Evolutionary conservation across 441 rosid species (phyloP).

Genomic region (Breynia disticha): DNA sequence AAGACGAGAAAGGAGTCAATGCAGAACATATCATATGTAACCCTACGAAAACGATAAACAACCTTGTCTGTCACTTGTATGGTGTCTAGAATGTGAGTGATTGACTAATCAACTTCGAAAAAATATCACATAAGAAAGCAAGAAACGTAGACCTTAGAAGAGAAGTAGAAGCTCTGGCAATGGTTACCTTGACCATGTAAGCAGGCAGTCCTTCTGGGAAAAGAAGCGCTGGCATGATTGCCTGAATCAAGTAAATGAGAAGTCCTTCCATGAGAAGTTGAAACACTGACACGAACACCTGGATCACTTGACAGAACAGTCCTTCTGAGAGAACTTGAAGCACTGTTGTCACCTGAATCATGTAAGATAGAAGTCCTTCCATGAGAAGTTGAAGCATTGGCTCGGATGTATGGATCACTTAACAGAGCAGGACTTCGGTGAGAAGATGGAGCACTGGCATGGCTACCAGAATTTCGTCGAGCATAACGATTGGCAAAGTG

Average conservation of each 20-base stretch:
- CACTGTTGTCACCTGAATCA: conserved; percentile 29
- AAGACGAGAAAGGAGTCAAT: not conserved
- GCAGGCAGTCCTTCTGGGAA: conserved; percentile 31
- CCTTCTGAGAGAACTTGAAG: conserved; percentile 41
- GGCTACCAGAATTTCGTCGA: conserved; percentile 36
- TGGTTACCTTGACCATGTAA: conserved; percentile 25
- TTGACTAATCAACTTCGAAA: too few species aligned
- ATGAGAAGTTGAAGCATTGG: conserved; percentile 27
- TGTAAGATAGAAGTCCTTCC: conserved; percentile 13
- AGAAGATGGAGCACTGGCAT: conserved; percentile 32
- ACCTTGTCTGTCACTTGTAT: too few species aligned
- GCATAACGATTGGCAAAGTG: conserved; percentile 46
- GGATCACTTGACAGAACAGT: conserved; percentile 22
- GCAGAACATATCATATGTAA: not conserved
- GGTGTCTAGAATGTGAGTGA: too few species aligned
- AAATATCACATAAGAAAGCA: too few species aligned
- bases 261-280: conserved; percentile 28
- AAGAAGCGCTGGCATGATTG: conserved; percentile 31
- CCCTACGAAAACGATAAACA: too few species aligned
- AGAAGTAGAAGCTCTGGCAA: conserved; percentile 35
- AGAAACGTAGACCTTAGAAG: conserved; percentile 18
- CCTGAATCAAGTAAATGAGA: conserved; percentile 21
- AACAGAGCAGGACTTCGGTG: conserved; percentile 27
- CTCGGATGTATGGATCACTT: conserved; percentile 22
- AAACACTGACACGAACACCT: conserved; percentile 26